A percentile compares a stretch with the other conserved stretches of the same genome.
Evolutionary conservation across 345 rosid species (phyloP).

Genomic region (Ceriops decandra): DNA sequence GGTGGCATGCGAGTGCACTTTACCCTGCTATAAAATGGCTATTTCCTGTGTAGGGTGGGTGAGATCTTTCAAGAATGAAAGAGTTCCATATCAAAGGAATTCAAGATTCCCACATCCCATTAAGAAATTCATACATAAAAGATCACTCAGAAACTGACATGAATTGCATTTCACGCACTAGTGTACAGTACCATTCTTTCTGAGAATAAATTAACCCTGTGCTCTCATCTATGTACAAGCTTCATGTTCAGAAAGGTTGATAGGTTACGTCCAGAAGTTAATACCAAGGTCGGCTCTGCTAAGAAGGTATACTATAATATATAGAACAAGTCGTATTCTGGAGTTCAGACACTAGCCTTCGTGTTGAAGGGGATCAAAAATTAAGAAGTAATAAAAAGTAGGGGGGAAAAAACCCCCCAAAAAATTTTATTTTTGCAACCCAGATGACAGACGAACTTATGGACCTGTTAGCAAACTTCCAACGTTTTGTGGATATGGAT

Average conservation of each 20-base stretch:
- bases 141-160: neutral
- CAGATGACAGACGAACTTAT: constrained; percentile 20
- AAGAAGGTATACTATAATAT: neutral
- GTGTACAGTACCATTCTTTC: constrained; percentile 22
- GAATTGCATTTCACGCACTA: constrained; percentile 31
- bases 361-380: neutral
- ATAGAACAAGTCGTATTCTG: constrained; percentile 14
- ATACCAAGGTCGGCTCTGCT: constrained; percentile 16
- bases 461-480: constrained; percentile 86
- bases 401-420: constrained; percentile 10
- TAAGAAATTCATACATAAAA: no score
- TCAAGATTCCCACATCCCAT: no score
- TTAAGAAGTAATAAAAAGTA: neutral
- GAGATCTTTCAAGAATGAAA: no score
- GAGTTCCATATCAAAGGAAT: no score
- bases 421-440: constrained; percentile 19
- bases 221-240: constrained; percentile 36
- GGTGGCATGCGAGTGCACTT: no score
- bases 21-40: no score
- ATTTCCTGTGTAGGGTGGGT: no score
- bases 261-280: constrained; percentile 11
- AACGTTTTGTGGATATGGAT: constrained; percentile 65
- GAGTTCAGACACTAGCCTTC: constrained; percentile 18
- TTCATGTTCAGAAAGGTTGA: constrained; percentile 13
- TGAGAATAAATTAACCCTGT: constrained; percentile 23